These are phyloP conservation scores for Plasmopara viticola DNA, from an alignment of 352 stramenopile genomes.

Conservation along the genomic window DNA sequence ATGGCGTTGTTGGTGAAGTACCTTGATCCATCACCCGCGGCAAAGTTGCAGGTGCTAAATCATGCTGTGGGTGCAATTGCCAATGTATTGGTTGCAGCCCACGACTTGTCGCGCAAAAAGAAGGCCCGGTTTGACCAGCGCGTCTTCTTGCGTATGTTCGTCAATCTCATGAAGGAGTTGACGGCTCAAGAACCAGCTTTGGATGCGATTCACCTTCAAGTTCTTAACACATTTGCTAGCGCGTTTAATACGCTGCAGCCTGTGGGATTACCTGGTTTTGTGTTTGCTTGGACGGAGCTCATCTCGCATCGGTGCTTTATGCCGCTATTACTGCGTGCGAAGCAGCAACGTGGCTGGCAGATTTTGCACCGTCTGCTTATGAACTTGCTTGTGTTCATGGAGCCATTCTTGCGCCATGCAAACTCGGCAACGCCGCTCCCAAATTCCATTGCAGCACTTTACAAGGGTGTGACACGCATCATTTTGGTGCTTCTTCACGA, in stretches of 20 bases:
- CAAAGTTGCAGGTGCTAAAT: slow-evolving; percentile 89
- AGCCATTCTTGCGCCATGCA: slow-evolving; percentile 91
- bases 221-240: slow-evolving; percentile 96
- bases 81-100: slow-evolving; percentile 89
- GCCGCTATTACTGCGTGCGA: slow-evolving; percentile 91
- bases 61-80: slow-evolving; percentile 93
- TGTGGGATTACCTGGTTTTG: slow-evolving; percentile 92
- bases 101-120: slow-evolving; percentile 79
- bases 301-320: slow-evolving; percentile 98
- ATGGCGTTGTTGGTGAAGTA: slow-evolving; percentile 95
- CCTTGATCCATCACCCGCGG: slow-evolving; percentile 78
- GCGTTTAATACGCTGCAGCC: slow-evolving; percentile 97
- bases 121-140: slow-evolving; percentile 93
- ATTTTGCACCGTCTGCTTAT: slow-evolving; percentile 96
- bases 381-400: slow-evolving; percentile 97
- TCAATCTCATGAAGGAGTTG: slow-evolving; percentile 97
- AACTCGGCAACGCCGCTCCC: slow-evolving; percentile 74
- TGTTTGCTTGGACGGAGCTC: slow-evolving; percentile 98
- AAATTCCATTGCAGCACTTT: slow-evolving; percentile 91
- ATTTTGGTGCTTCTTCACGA: slow-evolving; percentile 98
- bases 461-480: slow-evolving; percentile 97
- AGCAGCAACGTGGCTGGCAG: slow-evolving; percentile 95
- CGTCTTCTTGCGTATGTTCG: slow-evolving; percentile 97
- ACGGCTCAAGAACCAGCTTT: slow-evolving; percentile 91
- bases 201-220: slow-evolving; percentile 91